phyloP scores from a whole-genome alignment of 2,329 filamentous ascomycete species.

The Blumeriella jaapii region DNA sequence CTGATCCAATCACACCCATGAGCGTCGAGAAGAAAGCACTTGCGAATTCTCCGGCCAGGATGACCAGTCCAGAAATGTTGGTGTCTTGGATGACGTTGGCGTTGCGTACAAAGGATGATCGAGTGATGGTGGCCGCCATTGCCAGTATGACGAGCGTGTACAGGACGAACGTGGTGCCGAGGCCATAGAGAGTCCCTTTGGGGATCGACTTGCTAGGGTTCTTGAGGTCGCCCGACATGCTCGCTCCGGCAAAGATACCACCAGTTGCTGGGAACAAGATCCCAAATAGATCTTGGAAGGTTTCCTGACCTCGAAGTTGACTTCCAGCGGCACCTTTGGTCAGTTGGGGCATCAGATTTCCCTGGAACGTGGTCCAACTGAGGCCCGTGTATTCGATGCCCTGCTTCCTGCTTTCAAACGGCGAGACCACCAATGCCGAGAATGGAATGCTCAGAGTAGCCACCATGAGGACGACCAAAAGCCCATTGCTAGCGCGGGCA shows the following conservation, averaged over 20 bases:
- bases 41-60: constrained; percentile 73
- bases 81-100: constrained; percentile 71
- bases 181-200: constrained; percentile 68
- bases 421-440: constrained; percentile 56
- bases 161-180: constrained; percentile 62
- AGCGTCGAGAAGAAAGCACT: constrained; percentile 75
- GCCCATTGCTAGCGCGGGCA: constrained; percentile 65
- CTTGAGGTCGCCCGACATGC: constrained; percentile 79
- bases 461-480: constrained; percentile 59
- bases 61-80: constrained; percentile 62
- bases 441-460: constrained; percentile 73
- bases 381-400: constrained; percentile 69
- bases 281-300: constrained; percentile 73
- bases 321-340: constrained; percentile 51
- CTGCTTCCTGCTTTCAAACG: constrained; percentile 51
- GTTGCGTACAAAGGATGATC: constrained; percentile 54
- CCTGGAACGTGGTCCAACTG: constrained; percentile 55
- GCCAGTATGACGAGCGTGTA: constrained; percentile 70
- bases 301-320: constrained; percentile 51
- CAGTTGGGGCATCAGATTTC: constrained; percentile 61
- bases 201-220: constrained; percentile 79
- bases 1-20: constrained; percentile 78
- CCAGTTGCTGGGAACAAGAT: constrained; percentile 64
- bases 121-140: constrained; percentile 65
- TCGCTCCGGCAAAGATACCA: constrained; percentile 59